Conservation (phyloP, 345 rosid genomes). For the Iberis pinnata region DNA sequence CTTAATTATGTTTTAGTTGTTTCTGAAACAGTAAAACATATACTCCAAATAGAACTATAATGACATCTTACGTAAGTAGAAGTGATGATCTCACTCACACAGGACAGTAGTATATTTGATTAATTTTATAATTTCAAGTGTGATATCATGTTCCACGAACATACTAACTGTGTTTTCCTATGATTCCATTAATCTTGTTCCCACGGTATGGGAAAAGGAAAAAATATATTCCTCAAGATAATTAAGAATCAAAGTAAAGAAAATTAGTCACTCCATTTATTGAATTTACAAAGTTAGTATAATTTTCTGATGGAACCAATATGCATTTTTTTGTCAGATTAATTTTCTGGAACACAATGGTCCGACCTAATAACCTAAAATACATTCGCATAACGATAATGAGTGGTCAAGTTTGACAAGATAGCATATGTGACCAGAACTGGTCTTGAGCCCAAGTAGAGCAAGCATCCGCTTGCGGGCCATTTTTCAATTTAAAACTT, state of each 20-base stretch:
- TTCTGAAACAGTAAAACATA: not conserved
- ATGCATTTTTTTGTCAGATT: too few relatives aligned
- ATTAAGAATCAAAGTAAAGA: not conserved
- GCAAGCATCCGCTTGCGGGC: too few relatives aligned
- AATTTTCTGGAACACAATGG: too few relatives aligned
- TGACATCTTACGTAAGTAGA: slow-evolving; percentile 29
- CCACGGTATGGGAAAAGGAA: slow-evolving; percentile 21
- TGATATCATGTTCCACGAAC: slow-evolving; percentile 25
- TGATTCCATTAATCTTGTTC: slow-evolving; percentile 30
- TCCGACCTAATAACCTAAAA: too few relatives aligned
- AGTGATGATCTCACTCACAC: slow-evolving; percentile 21
- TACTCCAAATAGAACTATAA: slow-evolving; percentile 6
- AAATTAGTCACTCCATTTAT: too few relatives aligned
- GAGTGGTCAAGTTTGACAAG: too few relatives aligned
- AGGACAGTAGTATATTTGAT: not conserved
- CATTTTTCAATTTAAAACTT: too few relatives aligned
- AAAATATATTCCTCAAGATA: slow-evolving; percentile 8
- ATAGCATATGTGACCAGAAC: too few relatives aligned
- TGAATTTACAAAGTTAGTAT: too few relatives aligned
- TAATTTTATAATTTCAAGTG: slow-evolving; percentile 15
- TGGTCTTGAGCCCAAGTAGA: too few relatives aligned
- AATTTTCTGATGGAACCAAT: slow-evolving; percentile 3
- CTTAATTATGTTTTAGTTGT: not conserved
- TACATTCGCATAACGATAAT: too few relatives aligned
- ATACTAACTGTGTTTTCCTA: slow-evolving; percentile 9